Base-by-base conservation (phyloP, 495 filamentous ascomycete species). In the Penicillium parvum region DNA sequence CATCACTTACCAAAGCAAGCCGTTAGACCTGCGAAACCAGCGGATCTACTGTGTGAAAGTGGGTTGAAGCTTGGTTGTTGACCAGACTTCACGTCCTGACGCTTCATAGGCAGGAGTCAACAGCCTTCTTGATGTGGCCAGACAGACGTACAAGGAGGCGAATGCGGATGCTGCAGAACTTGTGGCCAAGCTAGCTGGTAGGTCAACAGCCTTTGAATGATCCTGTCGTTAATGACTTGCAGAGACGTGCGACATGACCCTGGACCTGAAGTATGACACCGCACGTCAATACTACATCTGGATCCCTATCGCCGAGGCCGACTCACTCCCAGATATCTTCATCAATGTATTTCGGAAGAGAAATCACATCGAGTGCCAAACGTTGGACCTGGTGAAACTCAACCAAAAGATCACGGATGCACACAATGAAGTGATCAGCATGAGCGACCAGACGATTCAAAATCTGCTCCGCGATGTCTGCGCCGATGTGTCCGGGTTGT, bases 31-130 rank as follows among this genome's bases (percentile, higher is more conserved):
- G 39, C 78, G 90, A 37, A 94, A 96, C 52, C 94, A 98, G 61
- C 74, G 92, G 35, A 89, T 87, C 9, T 96, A 95, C 65, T 92
- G 92, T 38, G 80, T 98, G 26, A 92, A 85, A 72, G 88, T 88
- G 52, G 44, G 50, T 12, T 15, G 11, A 12, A 4, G 3, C 22
- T 9, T 32, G 8, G 12, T 14, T 14, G 0, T 18, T 18, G 0
- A 8, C 5, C 7, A 8, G 8, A 33, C 7, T 7, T 19, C 9
- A 19, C 14, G 19, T 15, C 16, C 47, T 63, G 39, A 59, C 29
- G 18, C 49, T 4, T 51, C 15, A 12, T 50, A 90, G 85, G 82
- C 87, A 40, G 87, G 86, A 7, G 81, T 92, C 14, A 88, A 90
- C 55, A 87, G 86, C 19, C 74, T 96, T 3, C 75, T 97, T 11